A percentile compares a stretch with the other conserved stretches of the same genome.
Evolutionary conservation across 1,284 basidiomycete species (phyloP).

Genomic region (Cystobasidium slooffiae): DNA sequence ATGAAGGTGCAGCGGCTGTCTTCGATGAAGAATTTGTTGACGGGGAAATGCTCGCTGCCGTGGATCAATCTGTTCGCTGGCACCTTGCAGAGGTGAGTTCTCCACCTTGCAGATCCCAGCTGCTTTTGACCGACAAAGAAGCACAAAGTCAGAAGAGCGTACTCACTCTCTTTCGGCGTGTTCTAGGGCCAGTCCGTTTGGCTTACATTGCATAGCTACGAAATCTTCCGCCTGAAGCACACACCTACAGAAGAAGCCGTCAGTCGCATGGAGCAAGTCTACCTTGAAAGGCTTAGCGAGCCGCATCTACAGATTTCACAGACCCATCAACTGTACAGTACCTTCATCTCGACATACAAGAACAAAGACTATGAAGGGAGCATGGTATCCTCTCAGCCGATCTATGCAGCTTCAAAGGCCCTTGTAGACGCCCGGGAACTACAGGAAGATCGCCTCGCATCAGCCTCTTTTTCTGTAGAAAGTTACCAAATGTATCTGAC

Average conservation of each 20-base stretch:
- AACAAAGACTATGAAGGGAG: conserved; percentile 76
- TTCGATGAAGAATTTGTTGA: conserved; percentile 47
- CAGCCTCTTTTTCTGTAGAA: conserved; percentile 21
- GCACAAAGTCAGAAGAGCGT: background rate
- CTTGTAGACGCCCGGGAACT: conserved; percentile 44
- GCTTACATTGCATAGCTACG: conserved; percentile 55
- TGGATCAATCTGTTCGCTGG: conserved; percentile 37
- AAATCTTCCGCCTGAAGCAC: conserved; percentile 58
- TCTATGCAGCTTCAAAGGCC: conserved; percentile 44
- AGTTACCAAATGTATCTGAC: conserved; percentile 68
- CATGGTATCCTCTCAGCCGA: conserved; percentile 74
- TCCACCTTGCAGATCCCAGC: background rate
- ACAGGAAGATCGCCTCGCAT: conserved; percentile 46
- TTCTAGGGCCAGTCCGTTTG: conserved; percentile 33
- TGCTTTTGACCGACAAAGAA: background rate
- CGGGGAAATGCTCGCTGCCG: conserved; percentile 45
- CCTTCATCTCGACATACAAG: conserved; percentile 77
- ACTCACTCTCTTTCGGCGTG: background rate
- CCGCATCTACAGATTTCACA: conserved; percentile 70
- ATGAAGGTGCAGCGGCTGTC: conserved; percentile 32
- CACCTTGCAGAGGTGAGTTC: conserved; percentile 26
- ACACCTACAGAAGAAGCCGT: conserved; percentile 8
- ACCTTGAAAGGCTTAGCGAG: conserved; percentile 67
- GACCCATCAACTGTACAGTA: conserved; percentile 80
- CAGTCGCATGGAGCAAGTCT: conserved; percentile 58